Base-by-base conservation (phyloP, 805 yeast species). In the Spathaspora arborariae region DNA sequence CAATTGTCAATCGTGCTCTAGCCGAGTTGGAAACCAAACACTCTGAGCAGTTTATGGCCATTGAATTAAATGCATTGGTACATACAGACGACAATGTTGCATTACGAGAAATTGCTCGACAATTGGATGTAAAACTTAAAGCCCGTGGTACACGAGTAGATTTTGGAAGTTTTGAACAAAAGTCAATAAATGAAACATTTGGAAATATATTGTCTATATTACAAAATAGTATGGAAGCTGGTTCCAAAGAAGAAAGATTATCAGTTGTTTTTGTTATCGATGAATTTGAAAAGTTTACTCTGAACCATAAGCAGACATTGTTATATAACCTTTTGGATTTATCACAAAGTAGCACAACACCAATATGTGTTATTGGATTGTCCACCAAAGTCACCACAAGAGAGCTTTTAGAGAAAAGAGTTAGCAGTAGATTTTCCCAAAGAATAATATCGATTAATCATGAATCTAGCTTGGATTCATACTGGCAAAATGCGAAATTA, bases 371-470 rank as follows among this genome's bases (percentile, higher is more conserved):
- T 5, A 63, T 94, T 41, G 97, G 98, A 1, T 65, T 85, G 10
- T 83, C 95, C 0, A 76, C 91, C 1, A 82, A 84, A 45, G 71
- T 88, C 42, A 88, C 87, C 5, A 76, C 89, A 0, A 73, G 91
- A 42, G 97, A 92, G 55, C 73, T 81, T 55, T 69, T 94, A 40
- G 99, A 94, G 59, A 94, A 92, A 59, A 76, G 99, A 56, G 98
- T 94, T 0, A 78, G 89, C 54, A 84, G 95, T 47, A 70, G 99
- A 52, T 94, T 91, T 62, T 83, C 94, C 15, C 97, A 92, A 59
- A 69, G 96, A 42, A 65, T 85, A 2, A 74, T 90, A 20, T 75
- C 76, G 15, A 70, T 89, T 33, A 78, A 78, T 20, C 81, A 81
- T 42, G 72, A 83, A 0, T 52, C 55, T 1, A 62, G 68, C 2